These are phyloP conservation scores for Psilocybe azurescens DNA, from an alignment of 768 basidiomycete genomes.

Conservation along the genomic window DNA sequence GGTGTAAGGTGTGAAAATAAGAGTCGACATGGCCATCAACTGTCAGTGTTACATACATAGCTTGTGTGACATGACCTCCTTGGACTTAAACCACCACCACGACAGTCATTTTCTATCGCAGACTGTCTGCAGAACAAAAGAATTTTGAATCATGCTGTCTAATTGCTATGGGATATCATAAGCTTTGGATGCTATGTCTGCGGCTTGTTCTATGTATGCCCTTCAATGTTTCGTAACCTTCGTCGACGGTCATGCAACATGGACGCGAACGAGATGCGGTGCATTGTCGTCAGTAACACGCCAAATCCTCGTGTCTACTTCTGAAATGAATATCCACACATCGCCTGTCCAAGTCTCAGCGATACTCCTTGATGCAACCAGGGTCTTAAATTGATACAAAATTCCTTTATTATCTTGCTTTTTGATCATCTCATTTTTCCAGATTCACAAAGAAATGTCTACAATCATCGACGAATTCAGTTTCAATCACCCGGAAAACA, in stretches of 20 bases:
- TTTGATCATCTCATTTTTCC: conserved; percentile 1
- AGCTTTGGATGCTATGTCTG: not conserved
- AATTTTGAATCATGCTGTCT: no score
- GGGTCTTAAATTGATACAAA: not conserved
- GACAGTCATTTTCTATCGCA: not conserved
- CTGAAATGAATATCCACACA: not conserved
- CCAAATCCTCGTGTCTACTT: conserved; percentile 5
- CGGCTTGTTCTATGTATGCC: no score
- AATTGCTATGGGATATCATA: no score
- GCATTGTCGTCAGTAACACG: conserved; percentile 7
- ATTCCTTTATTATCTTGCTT: conserved; percentile 2
- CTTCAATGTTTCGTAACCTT: no score
- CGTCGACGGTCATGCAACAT: not conserved
- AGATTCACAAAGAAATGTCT: conserved; percentile 25
- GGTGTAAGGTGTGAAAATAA: not conserved
- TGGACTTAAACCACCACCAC: not conserved
- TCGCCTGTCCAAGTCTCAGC: not conserved
- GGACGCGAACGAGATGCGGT: conserved; percentile 1
- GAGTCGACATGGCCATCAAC: not conserved
- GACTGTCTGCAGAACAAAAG: no score
- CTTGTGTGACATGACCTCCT: not conserved
- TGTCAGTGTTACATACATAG: not conserved
- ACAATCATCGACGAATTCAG: conserved; percentile 43
- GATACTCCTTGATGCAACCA: conserved; percentile 9
- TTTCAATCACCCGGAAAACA: conserved; percentile 47